Evolutionary conservation across 2,329 filamentous ascomycete genomes (phyloP), one percentile per base, ranked within the genome.

Genomic region (Xylariaceae sp.): DNA sequence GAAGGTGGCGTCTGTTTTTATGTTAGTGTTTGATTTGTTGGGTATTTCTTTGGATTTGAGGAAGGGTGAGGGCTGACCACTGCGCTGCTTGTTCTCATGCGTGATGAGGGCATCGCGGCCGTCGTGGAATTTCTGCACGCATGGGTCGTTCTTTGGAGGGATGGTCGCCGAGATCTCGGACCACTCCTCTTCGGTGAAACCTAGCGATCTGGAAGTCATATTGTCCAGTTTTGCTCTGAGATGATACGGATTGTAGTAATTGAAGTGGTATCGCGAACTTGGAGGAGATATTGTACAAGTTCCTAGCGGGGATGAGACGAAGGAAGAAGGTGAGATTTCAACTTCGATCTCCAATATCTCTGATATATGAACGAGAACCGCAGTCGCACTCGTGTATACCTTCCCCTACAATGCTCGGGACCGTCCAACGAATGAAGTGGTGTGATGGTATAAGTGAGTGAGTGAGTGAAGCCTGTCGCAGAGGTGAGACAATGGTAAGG

Each of bases 51-150:
- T 10, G 1, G 3, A 39, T 11, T 10, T 13, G 8, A 13, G 1
- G 11, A 10, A 3, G 37, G 7, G 11, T 42, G 37, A 42, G 49
- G 15, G 76, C 80, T 63, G 73, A 89, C 90, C 92, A 72, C 91
- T 92, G 60, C 92, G 86, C 69, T 89, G 83, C 68, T 86, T 88
- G 74, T 90, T 87, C 73, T 97, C 94, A 71, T 96, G 83, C 15
- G 80, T 80, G 59, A 96, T 88, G 55, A 97, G 81, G 30, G 85
- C 86, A 67, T 88, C 82, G 54, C 92, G 84, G 18, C 90, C 90
- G 49, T 84, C 75, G 45, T 96, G 77, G 70, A 96, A 97, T 71
- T 93, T 86, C 68, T 90, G 85, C 51, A 97, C 82, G 73, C 96
- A 92, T 0, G 88, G 85, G 68, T 96, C 90, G 8, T 83, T 76